Base-by-base conservation (phyloP, 2,329 filamentous ascomycete genomes). In the Cyphellophora attinorum region DNA sequence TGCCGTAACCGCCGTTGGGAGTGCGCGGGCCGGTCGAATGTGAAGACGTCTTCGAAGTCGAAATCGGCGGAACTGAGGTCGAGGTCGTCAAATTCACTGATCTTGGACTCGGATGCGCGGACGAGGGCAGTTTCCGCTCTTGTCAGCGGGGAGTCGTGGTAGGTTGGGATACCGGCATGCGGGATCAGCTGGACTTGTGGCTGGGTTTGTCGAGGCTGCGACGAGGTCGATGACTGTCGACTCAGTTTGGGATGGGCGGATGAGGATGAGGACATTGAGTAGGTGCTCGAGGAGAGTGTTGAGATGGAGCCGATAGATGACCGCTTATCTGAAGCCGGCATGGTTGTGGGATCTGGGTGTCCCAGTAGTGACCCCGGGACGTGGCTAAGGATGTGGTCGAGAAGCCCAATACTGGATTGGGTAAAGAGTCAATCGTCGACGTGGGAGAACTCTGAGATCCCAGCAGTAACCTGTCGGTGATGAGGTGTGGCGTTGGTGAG, bases 11-110 rank as follows among this genome's bases (percentile, higher is more conserved):
- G 41, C 29, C 34, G 34, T 23, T 47, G 31, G 33, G 46, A 44
- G 28, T 41, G 38, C 33, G 47, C 45, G 10, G 46, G 46, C 31
- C 44, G 45, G 39, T 49, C 46, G 38, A 45, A 49, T 10, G 46
- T 49, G 45, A 49, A 49, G 38, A 49, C 42, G 15, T 49, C 46
- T 32, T 47, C 46, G 29, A 49, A 49, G 29, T 49, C 46, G 27
- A 49, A 49, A 38, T 49, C 46, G 25, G 47, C 37, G 4, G 46
- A 49, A 5, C 45, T 47, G 27, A 49, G 33, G 34, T 49, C 46
- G 21, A 43, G 34, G 19, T 42, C 34, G 37, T 49, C 46, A 28
- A 49, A 47, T 27, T 40, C 40, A 31, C 38, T 39, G n/a, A n/a
- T n/a, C n/a, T n/a, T n/a, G n/a, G n/a, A n/a, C 6, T 44, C 21